Evolutionary conservation across 1,284 basidiomycete species (phyloP), one percentile per base, ranked within the genome.

Genomic region (Rhodotorula sp.): DNA sequence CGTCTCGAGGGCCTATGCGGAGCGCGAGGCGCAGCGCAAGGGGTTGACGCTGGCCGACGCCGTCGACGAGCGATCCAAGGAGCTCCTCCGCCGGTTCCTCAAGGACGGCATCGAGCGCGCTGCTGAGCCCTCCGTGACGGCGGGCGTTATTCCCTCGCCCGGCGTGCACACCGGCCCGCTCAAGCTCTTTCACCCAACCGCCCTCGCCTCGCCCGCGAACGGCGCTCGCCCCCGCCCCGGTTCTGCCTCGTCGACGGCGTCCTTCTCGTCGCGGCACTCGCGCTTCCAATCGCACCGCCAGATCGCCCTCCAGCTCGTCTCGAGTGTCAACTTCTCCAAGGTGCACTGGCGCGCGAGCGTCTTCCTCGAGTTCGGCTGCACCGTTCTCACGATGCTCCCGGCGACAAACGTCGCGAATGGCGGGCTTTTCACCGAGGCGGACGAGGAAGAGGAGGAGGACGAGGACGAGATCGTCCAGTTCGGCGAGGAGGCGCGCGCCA

Each of bases 301-400:
- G n/a, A 62, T 56, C 48, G 37, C 60, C 29, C 53, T 61, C 36
- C 59, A 57, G 17, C 61, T 59, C 62, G 39, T 54, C 54, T n/a
- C 67, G 48, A 44, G 56, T 17, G 41, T 71, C 66, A 48, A 57
- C 37, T 72, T 72, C n/a, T 34, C 59, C 32, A 68, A 68, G 32
- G 56, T 57, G 6, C 59, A 65, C 55, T 71, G 66, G 66, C 58
- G 66, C 25, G 66, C 61, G 8, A 48, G 53, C 1, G 53, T 56
- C 34, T 36, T n/a, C 32, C 19, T 29, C 34, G 66, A 57, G 12
- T 22, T 19, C 19, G 63, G 58, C 1, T 57, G 44, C 55, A 72
- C 70, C 21, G 39, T 68, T 46, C 36, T 72, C 29, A 72, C 66
- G 5, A 63, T 65, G 27, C 59, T 72, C 22, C 70, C 70, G 15